A percentile compares a stretch with the other conserved stretches of the same genome.
These are phyloP conservation scores for Diplosphaera chodatii DNA, from an alignment of 139 green algal genomes.

Conservation along the genomic window DNA sequence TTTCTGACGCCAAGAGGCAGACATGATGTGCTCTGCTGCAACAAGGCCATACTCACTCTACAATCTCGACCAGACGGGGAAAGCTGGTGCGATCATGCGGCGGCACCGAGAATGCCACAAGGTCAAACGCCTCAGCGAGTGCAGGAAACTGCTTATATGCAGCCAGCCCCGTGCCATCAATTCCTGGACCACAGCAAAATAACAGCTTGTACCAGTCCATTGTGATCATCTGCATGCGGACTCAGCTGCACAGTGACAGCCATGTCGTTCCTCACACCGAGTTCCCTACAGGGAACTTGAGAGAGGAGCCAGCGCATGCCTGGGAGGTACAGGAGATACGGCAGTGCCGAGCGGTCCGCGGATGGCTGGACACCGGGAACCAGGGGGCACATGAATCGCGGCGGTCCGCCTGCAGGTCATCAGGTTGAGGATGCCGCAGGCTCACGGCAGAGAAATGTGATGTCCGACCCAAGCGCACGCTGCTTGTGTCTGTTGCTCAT, in stretches of 20 bases:
- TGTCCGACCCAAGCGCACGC: background rate
- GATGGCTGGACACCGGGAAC: background rate
- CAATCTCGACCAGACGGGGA: conserved; percentile 40
- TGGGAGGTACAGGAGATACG: conserved; percentile 67
- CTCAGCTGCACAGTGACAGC: no score
- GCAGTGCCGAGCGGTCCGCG: conserved; percentile 30
- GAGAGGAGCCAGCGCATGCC: no score
- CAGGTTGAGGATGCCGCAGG: no score
- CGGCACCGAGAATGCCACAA: conserved; percentile 58
- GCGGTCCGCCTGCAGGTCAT: conserved; percentile 15
- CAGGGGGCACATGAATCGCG: conserved; percentile 22
- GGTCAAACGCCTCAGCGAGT: conserved; percentile 62
- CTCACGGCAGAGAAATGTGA: background rate
- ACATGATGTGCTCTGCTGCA: no score
- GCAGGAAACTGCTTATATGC: conserved; percentile 69
- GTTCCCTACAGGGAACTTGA: no score
- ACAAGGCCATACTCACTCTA: conserved; percentile 22
- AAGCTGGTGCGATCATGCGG: conserved; percentile 64
- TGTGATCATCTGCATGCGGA: no score
- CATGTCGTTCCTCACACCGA: no score
- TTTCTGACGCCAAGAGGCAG: no score
- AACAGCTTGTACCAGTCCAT: no score
- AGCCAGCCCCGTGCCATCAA: conserved; percentile 73
- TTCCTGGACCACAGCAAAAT: conserved; percentile 28
- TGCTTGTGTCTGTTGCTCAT: background rate